A percentile compares a stretch with the other conserved stretches of the same genome.
These are phyloP conservation scores for Aspergillus calidoustus DNA, from an alignment of 2,329 filamentous ascomycete genomes.

Conservation along the genomic window DNA sequence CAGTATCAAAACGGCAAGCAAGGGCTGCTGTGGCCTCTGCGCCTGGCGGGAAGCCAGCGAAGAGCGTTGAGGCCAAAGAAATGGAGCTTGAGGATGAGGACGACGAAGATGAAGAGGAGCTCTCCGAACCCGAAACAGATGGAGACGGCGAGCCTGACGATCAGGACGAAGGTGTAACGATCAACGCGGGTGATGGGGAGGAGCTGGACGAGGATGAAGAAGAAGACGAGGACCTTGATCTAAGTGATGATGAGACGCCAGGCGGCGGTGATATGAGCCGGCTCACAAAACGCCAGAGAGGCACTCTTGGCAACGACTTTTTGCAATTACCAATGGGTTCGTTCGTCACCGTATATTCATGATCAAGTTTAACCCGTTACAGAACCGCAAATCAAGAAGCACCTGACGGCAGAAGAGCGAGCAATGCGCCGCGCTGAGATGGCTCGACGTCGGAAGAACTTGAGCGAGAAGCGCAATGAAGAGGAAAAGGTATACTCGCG, in stretches of 20 bases:
- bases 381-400: constrained; percentile 74
- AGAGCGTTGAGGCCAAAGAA: constrained; percentile 53
- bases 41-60: constrained; percentile 37
- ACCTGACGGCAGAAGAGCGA: constrained; percentile 73
- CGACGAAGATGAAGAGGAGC: constrained; percentile 43
- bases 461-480: constrained; percentile 77
- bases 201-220: constrained; percentile 48
- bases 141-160: constrained; percentile 55
- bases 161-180: constrained; percentile 51
- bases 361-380: constrained; percentile 23
- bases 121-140: constrained; percentile 52
- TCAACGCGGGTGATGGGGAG: constrained; percentile 41
- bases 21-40: constrained; percentile 36
- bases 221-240: constrained; percentile 49
- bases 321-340: constrained; percentile 61
- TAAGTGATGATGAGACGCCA: constrained; percentile 47
- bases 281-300: constrained; percentile 71
- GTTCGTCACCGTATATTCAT: constrained; percentile 12
- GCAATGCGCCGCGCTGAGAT: constrained; percentile 75
- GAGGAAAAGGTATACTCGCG: constrained; percentile 71
- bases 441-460: constrained; percentile 73
- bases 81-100: constrained; percentile 47
- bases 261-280: constrained; percentile 63
- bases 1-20: constrained; percentile 41
- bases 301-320: constrained; percentile 59